Base-by-base conservation (phyloP, 257 asterid genomes). In the Fraxinus americana region DNA sequence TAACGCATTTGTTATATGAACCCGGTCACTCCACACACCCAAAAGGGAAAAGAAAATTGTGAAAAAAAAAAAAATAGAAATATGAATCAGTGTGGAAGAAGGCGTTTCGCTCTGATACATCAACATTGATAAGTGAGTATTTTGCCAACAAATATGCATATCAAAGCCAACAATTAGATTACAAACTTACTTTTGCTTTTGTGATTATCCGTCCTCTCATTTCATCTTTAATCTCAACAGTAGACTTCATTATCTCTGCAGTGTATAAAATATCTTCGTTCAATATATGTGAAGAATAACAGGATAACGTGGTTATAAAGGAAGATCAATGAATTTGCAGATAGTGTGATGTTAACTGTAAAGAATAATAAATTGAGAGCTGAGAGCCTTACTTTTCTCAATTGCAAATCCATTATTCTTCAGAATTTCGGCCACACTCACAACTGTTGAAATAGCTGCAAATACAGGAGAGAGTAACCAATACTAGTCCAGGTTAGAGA, bases 371-470 rank as follows among this genome's bases (percentile, higher is more conserved):
- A 35, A 34, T 67, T 12, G 9, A 73, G 21, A 29, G n/a, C 59
- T 7, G 32, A 74, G 73, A 71, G 81, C n/a, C 89, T 79, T 82
- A 88, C 97, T 91, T 89, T 88, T 91, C 78, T 91, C 94, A 45
- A 85, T 80, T 10, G 95, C 97, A 82, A 90, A 89, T 48, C 95
- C 95, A 87, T 87, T 90, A 63, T 91, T 90, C 87, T 91, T 90
- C 77, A 91, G 80, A 80, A 91, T 90, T 71, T 91, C 97, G 54
- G 97, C 93, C 75, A 91, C 78, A 80, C 91, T 91, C n/a, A 91
- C 97, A 72, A 88, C 94, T 1, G 97, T 91, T 30, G 97, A 85
- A 80, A 91, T 91, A 77, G 97, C 95, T 91, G 89, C 79, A 84
- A 32, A 75, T 7, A 61, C 7, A 67, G 72, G 67, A 82, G 35